A percentile compares a stretch with the other conserved stretches of the same genome.
Conservation (phyloP, 139 green algal genomes). For the Chlamydomonas incerta region DNA sequence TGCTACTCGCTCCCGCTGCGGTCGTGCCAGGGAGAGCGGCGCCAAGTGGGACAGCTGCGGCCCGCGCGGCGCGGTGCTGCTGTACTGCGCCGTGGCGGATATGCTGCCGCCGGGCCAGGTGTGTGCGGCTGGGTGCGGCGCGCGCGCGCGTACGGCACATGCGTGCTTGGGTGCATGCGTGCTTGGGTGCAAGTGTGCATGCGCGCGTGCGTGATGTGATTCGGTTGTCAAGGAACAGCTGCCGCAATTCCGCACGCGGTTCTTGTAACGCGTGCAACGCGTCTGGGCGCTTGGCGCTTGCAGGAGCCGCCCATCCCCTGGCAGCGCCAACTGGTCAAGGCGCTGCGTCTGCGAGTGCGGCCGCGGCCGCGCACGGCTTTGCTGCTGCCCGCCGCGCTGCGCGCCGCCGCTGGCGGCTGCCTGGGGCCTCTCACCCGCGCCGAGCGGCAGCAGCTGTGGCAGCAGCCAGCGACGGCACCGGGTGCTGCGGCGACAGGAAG, state of each 20-base stretch:
- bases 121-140: not conserved
- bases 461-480: not conserved
- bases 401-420: conserved; percentile 30
- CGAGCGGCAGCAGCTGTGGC: conserved; percentile 3
- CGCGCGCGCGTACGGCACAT: not conserved
- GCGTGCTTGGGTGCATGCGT: too few species aligned
- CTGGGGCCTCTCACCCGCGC: not conserved
- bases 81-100: conserved; percentile 35
- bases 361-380: not conserved
- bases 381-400: conserved; percentile 17
- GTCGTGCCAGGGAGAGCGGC: not conserved
- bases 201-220: too few species aligned
- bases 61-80: not conserved
- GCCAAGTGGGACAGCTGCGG: conserved; percentile 33
- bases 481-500: not conserved
- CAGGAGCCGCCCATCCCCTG: conserved; percentile 33
- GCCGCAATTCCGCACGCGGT: too few species aligned
- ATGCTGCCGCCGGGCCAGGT: conserved; percentile 28
- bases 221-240: too few species aligned
- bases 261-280: too few species aligned
- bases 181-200: too few species aligned
- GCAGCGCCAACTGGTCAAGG: conserved; percentile 23
- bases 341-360: conserved; percentile 6
- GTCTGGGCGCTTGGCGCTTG: too few species aligned
- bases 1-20: too few species aligned